Conservation (phyloP, 768 basidiomycete genomes). For the Pulveroboletus sp. region DNA sequence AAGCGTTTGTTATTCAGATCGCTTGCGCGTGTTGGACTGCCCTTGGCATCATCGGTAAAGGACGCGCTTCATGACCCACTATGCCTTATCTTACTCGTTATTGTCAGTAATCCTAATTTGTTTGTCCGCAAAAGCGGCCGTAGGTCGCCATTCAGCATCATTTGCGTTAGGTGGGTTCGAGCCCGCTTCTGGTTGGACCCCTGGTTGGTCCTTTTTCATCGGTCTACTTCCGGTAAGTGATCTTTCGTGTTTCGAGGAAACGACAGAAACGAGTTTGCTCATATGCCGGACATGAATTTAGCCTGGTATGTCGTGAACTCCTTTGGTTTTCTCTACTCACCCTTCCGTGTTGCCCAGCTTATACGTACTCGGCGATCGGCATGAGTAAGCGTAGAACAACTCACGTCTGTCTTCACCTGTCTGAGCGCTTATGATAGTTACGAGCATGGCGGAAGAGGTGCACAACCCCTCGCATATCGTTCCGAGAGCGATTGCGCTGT, state of each 20-base stretch:
- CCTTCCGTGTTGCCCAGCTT: conserved; percentile 34
- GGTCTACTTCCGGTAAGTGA: conserved; percentile 51
- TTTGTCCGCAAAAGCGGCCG: conserved; percentile 52
- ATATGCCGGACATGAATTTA: conserved; percentile 4
- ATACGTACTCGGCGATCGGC: conserved; percentile 55
- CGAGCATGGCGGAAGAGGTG: conserved; percentile 67
- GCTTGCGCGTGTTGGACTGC: conserved; percentile 62
- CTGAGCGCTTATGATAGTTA: conserved; percentile 33
- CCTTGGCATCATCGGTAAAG: conserved; percentile 47
- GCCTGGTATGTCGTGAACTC: conserved; percentile 22
- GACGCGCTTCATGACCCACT: not conserved
- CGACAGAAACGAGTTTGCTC: not conserved
- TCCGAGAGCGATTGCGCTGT: conserved; percentile 51
- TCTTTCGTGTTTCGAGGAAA: not conserved
- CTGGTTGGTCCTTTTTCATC: conserved; percentile 67
- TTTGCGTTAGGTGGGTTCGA: conserved; percentile 59
- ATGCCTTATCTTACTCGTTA: conserved; percentile 11
- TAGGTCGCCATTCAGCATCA: conserved; percentile 47
- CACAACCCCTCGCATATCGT: conserved; percentile 51
- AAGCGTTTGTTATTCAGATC: conserved; percentile 33
- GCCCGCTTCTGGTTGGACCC: conserved; percentile 61
- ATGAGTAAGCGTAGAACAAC: conserved; percentile 42
- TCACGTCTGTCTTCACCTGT: not conserved
- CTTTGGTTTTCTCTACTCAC: not conserved
- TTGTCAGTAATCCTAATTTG: conserved; percentile 50